Percentiles rank a stretch among this genome's conserved stretches.
These are phyloP conservation scores for Apiotrichum gracile DNA, from an alignment of 1,284 basidiomycete genomes.

Conservation along the genomic window DNA sequence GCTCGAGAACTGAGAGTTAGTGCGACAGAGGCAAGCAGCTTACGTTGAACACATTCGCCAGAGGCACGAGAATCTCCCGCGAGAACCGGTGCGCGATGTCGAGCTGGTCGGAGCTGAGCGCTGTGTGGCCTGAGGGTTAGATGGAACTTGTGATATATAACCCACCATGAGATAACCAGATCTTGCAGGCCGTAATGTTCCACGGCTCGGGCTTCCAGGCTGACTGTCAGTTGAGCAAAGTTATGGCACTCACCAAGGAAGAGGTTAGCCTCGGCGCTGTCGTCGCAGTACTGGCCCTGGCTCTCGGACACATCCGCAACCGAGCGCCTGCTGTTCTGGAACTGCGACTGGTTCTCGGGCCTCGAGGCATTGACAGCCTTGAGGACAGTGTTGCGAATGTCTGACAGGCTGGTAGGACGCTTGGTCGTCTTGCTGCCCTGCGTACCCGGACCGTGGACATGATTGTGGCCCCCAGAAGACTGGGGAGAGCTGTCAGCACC, in stretches of 20 bases:
- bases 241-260: slow-evolving; percentile 39
- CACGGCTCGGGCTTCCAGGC: slow-evolving; percentile 13
- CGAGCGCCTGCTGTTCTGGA: slow-evolving; percentile 59
- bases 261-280: slow-evolving; percentile 64
- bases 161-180: slow-evolving; percentile 65
- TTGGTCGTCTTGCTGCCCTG: slow-evolving; percentile 6
- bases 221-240: not conserved
- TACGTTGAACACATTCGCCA: slow-evolving; percentile 38
- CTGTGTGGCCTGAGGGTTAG: slow-evolving; percentile 11
- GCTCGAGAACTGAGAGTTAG: slow-evolving; percentile 38
- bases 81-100: slow-evolving; percentile 56
- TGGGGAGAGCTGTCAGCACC: not conserved
- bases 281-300: slow-evolving; percentile 76
- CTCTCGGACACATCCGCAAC: slow-evolving; percentile 68
- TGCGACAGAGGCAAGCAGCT: not conserved
- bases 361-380: slow-evolving; percentile 69
- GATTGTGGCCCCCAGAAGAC: not conserved
- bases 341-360: slow-evolving; percentile 52
- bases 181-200: slow-evolving; percentile 41
- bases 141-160: not conserved
- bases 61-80: slow-evolving; percentile 52
- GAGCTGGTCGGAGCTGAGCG: slow-evolving; percentile 25
- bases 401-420: slow-evolving; percentile 23
- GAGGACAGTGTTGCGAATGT: slow-evolving; percentile 48
- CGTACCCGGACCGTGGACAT: not conserved